Evolutionary conservation across 169 alveolate species (phyloP), one percentile per base, ranked within the genome.

Genomic region (Plasmodium malariae): DNA sequence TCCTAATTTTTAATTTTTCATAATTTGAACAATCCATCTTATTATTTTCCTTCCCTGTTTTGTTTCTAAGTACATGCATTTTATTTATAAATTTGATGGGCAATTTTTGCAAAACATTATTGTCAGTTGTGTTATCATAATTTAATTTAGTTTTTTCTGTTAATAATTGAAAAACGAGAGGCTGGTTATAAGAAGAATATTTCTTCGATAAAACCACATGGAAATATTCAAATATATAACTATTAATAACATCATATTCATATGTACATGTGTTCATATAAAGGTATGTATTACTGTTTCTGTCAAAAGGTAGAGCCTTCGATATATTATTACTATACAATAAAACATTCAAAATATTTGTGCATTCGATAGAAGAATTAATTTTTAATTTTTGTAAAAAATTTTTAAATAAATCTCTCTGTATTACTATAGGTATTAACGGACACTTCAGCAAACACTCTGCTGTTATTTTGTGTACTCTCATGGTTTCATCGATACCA

Each of bases 341-440:
- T 26, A 80, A 12, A 48, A 51, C 43, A 12, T 57, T 67, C 40
- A 80, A 24, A 54, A 80, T 62, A 48, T 80, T 80, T n/a, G n/a
- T 67, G 3, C 73, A 48, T 70, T 80, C 90, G 32, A 34, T 57
- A 3, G 65, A 9, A 12, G 90, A 80, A 30, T 80, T 80, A 36
- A 49, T 36, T 60, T 80, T 80, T 12, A 80, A 9, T 32, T 80
- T 80, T 55, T 80, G 73, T 3, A 80, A 37, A 60, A 80, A 80
- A 43, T 80, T 67, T 54, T 54, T 80, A 80, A 80, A 80, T 67
- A 80, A 28, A 70, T 80, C 90, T 14, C 83, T 80, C 43, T 80
- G 90, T n/a, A 80, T 67, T 3, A 80, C 90, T 63, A 80, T 55
- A 9, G 90, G 90, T 45, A 80, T 80, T 68, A 80, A 70, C 7